These are phyloP conservation scores for Rhynchospora pubera DNA, from an alignment of 176 grass and related monocot genomes.

Conservation along the genomic window DNA sequence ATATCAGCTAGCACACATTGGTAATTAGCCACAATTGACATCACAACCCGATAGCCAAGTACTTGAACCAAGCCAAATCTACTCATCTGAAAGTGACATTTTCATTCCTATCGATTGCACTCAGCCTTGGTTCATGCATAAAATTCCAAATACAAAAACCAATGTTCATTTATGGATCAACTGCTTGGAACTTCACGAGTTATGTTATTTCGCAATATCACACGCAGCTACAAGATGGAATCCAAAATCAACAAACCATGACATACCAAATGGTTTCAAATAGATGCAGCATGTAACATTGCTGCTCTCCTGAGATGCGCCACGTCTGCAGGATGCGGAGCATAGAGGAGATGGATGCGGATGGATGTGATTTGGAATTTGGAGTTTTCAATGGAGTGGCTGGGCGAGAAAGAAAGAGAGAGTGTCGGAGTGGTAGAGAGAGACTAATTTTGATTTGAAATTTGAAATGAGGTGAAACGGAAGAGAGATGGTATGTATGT, in stretches of 20 bases:
- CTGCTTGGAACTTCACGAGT: not conserved
- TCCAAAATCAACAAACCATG: not conserved
- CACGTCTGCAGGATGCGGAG: constrained; percentile 62
- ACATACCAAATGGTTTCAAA: constrained; percentile 83
- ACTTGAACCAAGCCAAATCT: not conserved
- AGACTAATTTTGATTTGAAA: too few relatives aligned
- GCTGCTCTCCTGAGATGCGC: constrained; percentile 69
- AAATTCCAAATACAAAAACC: not conserved
- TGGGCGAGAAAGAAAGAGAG: too few relatives aligned
- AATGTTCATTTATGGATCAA: not conserved
- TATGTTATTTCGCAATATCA: not conserved
- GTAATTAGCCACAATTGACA: not conserved
- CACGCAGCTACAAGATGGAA: not conserved
- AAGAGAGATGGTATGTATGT: too few relatives aligned
- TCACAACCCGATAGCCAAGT: not conserved
- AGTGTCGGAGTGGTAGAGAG: not conserved
- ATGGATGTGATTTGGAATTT: constrained; percentile 25
- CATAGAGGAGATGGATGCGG: constrained; percentile 26
- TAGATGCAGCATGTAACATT: constrained; percentile 84
- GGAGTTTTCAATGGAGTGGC: constrained; percentile 52
- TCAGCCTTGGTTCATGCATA: not conserved
- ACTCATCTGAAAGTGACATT: not conserved
- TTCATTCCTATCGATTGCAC: not conserved
- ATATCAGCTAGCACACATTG: not conserved
- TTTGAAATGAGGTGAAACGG: too few relatives aligned